Base-by-base conservation (phyloP, 345 rosid genomes). In the Eutrema japonicum region DNA sequence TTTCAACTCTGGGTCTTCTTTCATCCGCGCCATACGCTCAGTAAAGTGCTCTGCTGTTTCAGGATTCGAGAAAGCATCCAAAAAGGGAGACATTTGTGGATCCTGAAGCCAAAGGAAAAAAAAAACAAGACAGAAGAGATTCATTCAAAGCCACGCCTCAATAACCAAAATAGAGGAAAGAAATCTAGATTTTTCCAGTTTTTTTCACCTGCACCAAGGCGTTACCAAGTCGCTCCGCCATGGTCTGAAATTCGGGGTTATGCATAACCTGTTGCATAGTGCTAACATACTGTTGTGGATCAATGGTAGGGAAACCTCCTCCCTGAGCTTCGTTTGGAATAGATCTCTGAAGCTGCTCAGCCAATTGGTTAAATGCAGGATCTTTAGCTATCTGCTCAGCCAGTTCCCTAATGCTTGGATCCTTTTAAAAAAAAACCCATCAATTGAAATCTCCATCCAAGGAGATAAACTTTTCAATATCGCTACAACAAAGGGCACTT, bases 221-320 rank as follows among this genome's bases (percentile, higher is more conserved):
- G 83, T 22, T 82, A 54, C 98, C 99, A 77, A 95, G 98, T 47
- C 83, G 91, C 82, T 95, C 94, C 0, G 99, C 99, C 99, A 95
- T 95, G 12, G 89, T 82, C 91, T 85, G 84, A 80, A 95, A 92
- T 42, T 88, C 94, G 37, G 97, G 99, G 82, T 95, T 95, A 82
- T 92, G 88, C 97, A 95, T 92, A 80, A 95, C 98, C 79, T 95
- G 96, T 61, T 90, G 92, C 96, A 95, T 89, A 8, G 99, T 95
- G 49, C 85, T 61, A 38, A 83, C 77, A 76, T 95, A 95, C 62
- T 90, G 91, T 57, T 90, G 86, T 18, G 89, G 66, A 69, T 95
- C 96, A 71, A 95, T 84, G 78, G 82, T 84, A 32, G 98, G 97
- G 37, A 82, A 36, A 53, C 79, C 61, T 0, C 83, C 96, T 14